Base-by-base conservation (phyloP, 2,329 filamentous ascomycete genomes). In the Cladophialophora psammophila region DNA sequence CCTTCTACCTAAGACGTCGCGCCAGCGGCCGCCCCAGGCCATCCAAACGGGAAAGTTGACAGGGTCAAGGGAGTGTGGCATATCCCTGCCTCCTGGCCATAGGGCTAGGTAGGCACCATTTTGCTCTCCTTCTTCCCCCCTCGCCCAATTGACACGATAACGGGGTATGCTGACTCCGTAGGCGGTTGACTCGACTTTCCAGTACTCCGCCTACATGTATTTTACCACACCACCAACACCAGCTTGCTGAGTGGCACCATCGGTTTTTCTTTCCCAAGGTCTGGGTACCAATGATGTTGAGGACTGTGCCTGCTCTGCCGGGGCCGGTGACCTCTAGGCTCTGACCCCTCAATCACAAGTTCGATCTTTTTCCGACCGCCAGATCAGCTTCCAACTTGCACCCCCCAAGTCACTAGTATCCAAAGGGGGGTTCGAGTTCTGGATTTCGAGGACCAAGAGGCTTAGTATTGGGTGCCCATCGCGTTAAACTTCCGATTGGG, bases 401-500 rank as follows among this genome's bases (percentile, higher is more conserved):
- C n/a, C 18, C 45, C 12, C 40, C 45, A 15, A 50, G 8, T 13
- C n/a, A 26, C 45, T 50, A 26, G 20, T 31, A 42, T 42, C 5
- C 5, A n/a, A 42, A 42, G 15, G 40, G 40, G 40, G 40, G 13
- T 42, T 42, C 20, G 45, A 12, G 45, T 50, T 50, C 45, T 50
- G 45, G 18, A 50, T 50, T 48, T 26, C 10, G 45, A 26, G 45
- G 5, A 20, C 45, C n/a, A 31, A 26, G 26, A 15, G 45, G 42
- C 18, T 18, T 26, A 26, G 26, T 26, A 50, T 50, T 50, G 45
- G 45, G 45, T 26, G 5, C 45, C 20, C 26, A 26, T 50, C 45
- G 45, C 20, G 18, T 18, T 31, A 50, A 50, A 50, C 45, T 26
- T 50, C 45, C 45, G 45, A 50, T 50, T 50, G 45, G 45, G 45